Evolutionary conservation across 768 basidiomycete genomes (phyloP).

Genomic region (Suillus occidentalis): DNA sequence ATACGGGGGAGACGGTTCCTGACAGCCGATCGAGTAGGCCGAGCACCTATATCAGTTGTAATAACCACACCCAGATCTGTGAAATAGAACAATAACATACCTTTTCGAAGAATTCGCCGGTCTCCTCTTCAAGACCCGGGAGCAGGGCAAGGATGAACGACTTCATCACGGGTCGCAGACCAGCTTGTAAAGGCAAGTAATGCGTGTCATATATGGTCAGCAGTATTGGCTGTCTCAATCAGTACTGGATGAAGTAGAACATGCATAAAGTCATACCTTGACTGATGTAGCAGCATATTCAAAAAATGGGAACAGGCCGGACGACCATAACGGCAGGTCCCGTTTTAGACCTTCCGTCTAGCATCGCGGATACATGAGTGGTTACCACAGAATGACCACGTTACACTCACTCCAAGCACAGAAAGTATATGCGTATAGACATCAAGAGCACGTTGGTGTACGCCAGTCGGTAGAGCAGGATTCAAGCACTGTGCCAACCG

Average conservation of each 20-base stretch:
- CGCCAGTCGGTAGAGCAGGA: slow-evolving; percentile 95
- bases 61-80: slow-evolving; percentile 1
- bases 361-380: slow-evolving; percentile 10
- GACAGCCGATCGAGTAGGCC: slow-evolving; percentile 79
- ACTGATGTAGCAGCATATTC: slow-evolving; percentile 99
- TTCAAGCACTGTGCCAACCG: slow-evolving; percentile 95
- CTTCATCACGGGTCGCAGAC: slow-evolving; percentile 88
- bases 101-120: slow-evolving; percentile 95
- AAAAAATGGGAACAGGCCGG: slow-evolving; percentile 97
- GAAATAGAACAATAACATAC: slow-evolving; percentile 31
- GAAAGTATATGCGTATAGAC: slow-evolving; percentile 91
- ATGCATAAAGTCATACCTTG: slow-evolving; percentile 51
- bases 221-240: slow-evolving; percentile 63
- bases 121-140: slow-evolving; percentile 96
- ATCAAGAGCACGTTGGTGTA: slow-evolving; percentile 94
- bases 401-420: slow-evolving; percentile 76
- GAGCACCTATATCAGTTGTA: slow-evolving; percentile 57
- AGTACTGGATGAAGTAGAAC: not conserved
- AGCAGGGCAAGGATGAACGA: slow-evolving; percentile 91
- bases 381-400: not conserved
- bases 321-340: slow-evolving; percentile 92
- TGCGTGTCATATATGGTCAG: slow-evolving; percentile 91
- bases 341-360: slow-evolving; percentile 84
- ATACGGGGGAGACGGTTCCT: slow-evolving; percentile 78
- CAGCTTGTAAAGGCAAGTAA: slow-evolving; percentile 82